These are phyloP conservation scores for Spongospora subterranea DNA, from an alignment of 208 protist genomes.

Conservation along the genomic window DNA sequence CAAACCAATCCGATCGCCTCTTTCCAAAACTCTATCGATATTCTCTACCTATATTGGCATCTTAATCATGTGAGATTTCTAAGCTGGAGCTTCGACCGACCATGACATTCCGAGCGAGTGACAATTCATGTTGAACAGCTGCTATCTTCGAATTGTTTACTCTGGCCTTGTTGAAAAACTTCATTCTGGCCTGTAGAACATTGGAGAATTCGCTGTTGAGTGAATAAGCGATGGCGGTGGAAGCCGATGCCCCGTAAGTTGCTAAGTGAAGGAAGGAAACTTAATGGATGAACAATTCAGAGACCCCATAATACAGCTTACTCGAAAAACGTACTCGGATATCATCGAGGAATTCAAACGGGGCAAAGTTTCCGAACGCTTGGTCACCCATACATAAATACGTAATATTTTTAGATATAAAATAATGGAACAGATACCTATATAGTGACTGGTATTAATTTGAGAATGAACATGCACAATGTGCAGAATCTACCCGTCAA, in stretches of 20 bases:
- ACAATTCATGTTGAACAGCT: conserved; percentile 2
- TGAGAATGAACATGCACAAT: background rate
- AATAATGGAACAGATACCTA: conserved; percentile 33
- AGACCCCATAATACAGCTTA: background rate
- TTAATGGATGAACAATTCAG: background rate
- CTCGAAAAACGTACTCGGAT: background rate
- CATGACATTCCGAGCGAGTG: conserved; percentile 29
- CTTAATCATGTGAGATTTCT: background rate
- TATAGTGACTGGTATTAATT: background rate
- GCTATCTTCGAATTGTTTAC: background rate
- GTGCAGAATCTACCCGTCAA: conserved; percentile 5
- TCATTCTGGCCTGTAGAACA: conserved; percentile 15
- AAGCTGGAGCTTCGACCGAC: background rate
- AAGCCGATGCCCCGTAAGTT: conserved; percentile 13
- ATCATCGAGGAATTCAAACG: conserved; percentile 39
- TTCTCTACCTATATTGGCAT: conserved; percentile 5
- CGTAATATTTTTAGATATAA: background rate
- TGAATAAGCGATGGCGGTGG: conserved; percentile 6
- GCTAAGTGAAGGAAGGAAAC: background rate
- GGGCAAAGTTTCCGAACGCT: background rate
- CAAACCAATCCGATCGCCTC: conserved; percentile 14
- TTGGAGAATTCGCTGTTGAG: conserved; percentile 31
- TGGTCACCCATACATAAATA: conserved; percentile 49
- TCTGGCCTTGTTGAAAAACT: conserved; percentile 6
- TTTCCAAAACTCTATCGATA: conserved; percentile 30